Percentiles rank a stretch among this genome's conserved stretches.
These are phyloP conservation scores for Colletotrichum sp. DNA, from an alignment of 2,329 filamentous ascomycete genomes.

Conservation along the genomic window DNA sequence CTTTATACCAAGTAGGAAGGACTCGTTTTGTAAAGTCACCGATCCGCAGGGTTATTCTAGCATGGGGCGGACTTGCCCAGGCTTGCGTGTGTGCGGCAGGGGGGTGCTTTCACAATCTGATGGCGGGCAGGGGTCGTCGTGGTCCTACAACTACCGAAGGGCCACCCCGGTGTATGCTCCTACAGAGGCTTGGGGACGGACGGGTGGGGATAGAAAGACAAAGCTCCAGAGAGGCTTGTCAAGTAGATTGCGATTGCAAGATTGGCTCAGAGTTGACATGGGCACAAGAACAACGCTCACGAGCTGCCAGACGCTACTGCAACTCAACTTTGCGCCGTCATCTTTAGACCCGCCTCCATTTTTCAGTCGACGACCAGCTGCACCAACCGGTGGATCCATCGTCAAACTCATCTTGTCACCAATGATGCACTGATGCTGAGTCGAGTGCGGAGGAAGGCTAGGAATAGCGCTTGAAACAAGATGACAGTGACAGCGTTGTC, in stretches of 20 bases:
- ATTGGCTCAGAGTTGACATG: neutral
- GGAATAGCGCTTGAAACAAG: constrained; percentile 25
- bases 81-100: constrained; percentile 16
- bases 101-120: neutral
- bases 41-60: constrained; percentile 5
- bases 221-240: constrained; percentile 9
- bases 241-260: constrained; percentile 3
- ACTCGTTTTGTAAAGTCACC: constrained; percentile 7
- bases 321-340: neutral
- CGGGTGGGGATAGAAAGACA: neutral
- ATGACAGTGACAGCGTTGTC: constrained; percentile 20
- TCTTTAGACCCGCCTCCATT: neutral
- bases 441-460: constrained; percentile 14
- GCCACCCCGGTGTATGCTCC: constrained; percentile 17
- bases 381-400: constrained; percentile 11
- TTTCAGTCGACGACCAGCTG: neutral
- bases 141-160: neutral
- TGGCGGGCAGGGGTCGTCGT: constrained; percentile 13
- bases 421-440: constrained; percentile 13
- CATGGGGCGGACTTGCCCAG: constrained; percentile 3
- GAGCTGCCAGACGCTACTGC: constrained; percentile 11
- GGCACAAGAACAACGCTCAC: neutral
- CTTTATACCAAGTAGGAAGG: constrained; percentile 10
- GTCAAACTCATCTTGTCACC: constrained; percentile 20
- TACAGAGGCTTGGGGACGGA: neutral